Evolutionary conservation across 768 basidiomycete genomes (phyloP).

Genomic region (Nevesoporus exiguus): DNA sequence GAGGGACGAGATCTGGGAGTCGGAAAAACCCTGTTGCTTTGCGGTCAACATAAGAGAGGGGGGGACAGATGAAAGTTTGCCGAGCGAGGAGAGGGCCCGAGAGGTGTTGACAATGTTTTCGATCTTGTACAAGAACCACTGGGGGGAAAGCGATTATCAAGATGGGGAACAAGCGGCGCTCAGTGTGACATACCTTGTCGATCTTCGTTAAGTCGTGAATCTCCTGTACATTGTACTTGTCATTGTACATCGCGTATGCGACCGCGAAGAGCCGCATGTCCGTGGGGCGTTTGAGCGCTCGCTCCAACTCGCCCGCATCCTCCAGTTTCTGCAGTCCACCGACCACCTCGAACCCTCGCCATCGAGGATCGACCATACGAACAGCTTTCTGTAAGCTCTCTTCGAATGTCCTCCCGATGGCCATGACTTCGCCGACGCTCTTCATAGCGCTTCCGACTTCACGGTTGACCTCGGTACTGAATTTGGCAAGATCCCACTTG

Average conservation of each 20-base stretch:
- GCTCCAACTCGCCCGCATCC: conserved; percentile 59
- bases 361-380: conserved; percentile 94
- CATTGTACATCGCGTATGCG: conserved; percentile 96
- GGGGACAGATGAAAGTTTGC: conserved; percentile 66
- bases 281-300: conserved; percentile 76
- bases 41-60: conserved; percentile 79
- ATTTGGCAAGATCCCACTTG: conserved; percentile 99
- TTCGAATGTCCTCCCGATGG: conserved; percentile 98
- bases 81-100: conserved; percentile 64
- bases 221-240: conserved; percentile 83
- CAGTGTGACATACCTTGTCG: conserved; percentile 63
- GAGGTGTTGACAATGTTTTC: conserved; percentile 96
- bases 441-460: conserved; percentile 98
- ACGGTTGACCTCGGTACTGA: conserved; percentile 89
- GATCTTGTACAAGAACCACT: conserved; percentile 99
- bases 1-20: conserved; percentile 85
- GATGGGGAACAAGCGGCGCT: not conserved
- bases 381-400: conserved; percentile 98
- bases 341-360: conserved; percentile 97
- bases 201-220: conserved; percentile 96
- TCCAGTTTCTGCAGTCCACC: conserved; percentile 84
- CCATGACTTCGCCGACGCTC: conserved; percentile 99
- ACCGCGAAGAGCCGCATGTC: conserved; percentile 97
- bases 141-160: not conserved
- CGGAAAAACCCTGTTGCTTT: conserved; percentile 95